Base-by-base conservation (phyloP, 2,329 filamentous ascomycete species). In the Penicillium sclerotiorum region DNA sequence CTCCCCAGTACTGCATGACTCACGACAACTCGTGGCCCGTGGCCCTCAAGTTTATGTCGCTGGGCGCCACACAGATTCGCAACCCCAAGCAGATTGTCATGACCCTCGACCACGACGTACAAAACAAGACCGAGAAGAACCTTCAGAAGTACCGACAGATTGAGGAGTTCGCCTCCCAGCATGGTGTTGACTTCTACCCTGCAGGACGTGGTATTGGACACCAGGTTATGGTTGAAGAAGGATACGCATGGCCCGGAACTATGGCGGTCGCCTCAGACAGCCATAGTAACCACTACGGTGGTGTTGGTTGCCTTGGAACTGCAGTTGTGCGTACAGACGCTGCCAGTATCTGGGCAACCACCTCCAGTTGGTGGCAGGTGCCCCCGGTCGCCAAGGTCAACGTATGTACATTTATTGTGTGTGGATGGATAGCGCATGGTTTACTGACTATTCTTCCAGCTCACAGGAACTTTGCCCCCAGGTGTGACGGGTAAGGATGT, bases 401-500 rank as follows among this genome's bases (percentile, higher is more conserved):
- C n/a, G n/a, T n/a, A n/a, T n/a, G n/a, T n/a, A n/a, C n/a, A n/a
- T n/a, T n/a, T n/a, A n/a, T n/a, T n/a, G n/a, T n/a, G n/a, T n/a
- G n/a, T n/a, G n/a, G n/a, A n/a, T n/a, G n/a, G n/a, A n/a, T n/a
- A n/a, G n/a, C n/a, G n/a, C n/a, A n/a, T n/a, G n/a, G n/a, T n/a
- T n/a, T n/a, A n/a, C n/a, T n/a, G n/a, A n/a, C n/a, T n/a, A n/a
- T n/a, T n/a, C n/a, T n/a, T n/a, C n/a, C n/a, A 82, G 0, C 78
- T 97, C 9, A 89, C 81, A 0, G 92, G 91, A 6, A 71, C 82
- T 0, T 75, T 96, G 6, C 92, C 90, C 0, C 74, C 77, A 1
- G 92, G 92, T 9, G 91, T 96, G 1, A 90, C 88, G 0, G 93
- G 91, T 23, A 97, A 99, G 72, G 94, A 97, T 69, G 88, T 96